A percentile compares a stretch with the other conserved stretches of the same genome.
These are phyloP conservation scores for Sphagnum tenellum DNA, from an alignment of 225 moss, liverwort and hornwort genomes.

Conservation along the genomic window DNA sequence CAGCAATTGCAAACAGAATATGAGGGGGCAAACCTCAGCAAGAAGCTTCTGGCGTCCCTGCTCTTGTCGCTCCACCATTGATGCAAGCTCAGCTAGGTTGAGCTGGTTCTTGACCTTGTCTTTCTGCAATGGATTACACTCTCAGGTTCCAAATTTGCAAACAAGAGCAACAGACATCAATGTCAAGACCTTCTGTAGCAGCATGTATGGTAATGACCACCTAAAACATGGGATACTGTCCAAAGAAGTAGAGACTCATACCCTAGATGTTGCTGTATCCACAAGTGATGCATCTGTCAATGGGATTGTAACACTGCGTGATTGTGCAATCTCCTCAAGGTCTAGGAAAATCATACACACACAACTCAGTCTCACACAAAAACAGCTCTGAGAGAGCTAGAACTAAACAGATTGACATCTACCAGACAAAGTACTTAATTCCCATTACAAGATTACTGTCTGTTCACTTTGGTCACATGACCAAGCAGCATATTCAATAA, in stretches of 20 bases:
- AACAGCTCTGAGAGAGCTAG: no score
- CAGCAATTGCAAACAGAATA: no score
- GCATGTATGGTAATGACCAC: no score
- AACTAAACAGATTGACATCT: no score
- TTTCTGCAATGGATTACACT: conserved; percentile 19
- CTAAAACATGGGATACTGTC: no score
- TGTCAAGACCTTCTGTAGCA: no score
- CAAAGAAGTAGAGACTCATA: conserved; percentile 9
- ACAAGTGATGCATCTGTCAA: conserved; percentile 46
- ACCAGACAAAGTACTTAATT: no score
- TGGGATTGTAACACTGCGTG: conserved; percentile 64
- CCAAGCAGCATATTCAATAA: no score
- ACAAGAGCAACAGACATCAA: no score
- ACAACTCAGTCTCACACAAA: conserved; percentile 1
- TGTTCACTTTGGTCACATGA: no score
- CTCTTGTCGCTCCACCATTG: conserved; percentile 88
- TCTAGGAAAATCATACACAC: conserved; percentile 22
- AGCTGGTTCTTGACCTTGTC: conserved; percentile 50
- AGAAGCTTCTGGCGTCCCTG: conserved; percentile 77
- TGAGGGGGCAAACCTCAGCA: conserved; percentile 42
- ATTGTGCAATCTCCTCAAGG: conserved; percentile 28
- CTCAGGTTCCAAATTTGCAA: background rate
- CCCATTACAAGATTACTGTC: no score
- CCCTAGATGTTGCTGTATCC: conserved; percentile 70
- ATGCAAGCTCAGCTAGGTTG: conserved; percentile 81